phyloP scores from a whole-genome alignment of 192 early-diverging fungal genomes.

The Linderina pennispora region DNA sequence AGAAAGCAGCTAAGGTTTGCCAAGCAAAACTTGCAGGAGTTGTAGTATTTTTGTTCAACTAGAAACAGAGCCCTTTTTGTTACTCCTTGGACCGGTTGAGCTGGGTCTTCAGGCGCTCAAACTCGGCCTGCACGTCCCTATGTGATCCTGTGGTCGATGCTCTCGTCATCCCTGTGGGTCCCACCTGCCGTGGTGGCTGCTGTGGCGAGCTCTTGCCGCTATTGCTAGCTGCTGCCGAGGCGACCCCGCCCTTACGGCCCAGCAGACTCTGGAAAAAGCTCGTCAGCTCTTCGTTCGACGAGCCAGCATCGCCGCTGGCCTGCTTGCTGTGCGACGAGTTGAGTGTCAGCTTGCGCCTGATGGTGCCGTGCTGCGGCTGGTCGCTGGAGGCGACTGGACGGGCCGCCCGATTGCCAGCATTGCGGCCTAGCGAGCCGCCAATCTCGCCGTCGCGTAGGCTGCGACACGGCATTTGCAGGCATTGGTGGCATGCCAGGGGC shows the following conservation, averaged over 20 bases:
- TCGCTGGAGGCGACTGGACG: constrained; percentile 1
- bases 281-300: constrained; percentile 74
- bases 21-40: no score
- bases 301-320: constrained; percentile 2
- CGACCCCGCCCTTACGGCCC: constrained; percentile 49
- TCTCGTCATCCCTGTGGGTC: no score
- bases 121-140: constrained; percentile 40
- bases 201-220: constrained; percentile 36
- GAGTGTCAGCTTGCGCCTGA: constrained; percentile 2
- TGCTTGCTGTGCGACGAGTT: background rate
- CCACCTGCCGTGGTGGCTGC: constrained; percentile 16
- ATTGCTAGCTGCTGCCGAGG: constrained; percentile 17
- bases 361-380: background rate
- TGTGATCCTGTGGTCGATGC: no score
- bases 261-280: constrained; percentile 90
- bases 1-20: constrained; percentile 9
- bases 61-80: no score
- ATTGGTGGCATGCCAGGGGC: constrained; percentile 7
- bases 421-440: constrained; percentile 5
- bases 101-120: constrained; percentile 43
- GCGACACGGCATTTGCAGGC: no score
- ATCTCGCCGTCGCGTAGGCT: constrained; percentile 7
- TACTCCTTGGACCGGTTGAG: constrained; percentile 35
- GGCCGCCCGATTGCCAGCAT: constrained; percentile 1
- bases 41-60: no score